Conservation (phyloP, 371 early-diverging fungal species). For the Syncephalastrum sp. region DNA sequence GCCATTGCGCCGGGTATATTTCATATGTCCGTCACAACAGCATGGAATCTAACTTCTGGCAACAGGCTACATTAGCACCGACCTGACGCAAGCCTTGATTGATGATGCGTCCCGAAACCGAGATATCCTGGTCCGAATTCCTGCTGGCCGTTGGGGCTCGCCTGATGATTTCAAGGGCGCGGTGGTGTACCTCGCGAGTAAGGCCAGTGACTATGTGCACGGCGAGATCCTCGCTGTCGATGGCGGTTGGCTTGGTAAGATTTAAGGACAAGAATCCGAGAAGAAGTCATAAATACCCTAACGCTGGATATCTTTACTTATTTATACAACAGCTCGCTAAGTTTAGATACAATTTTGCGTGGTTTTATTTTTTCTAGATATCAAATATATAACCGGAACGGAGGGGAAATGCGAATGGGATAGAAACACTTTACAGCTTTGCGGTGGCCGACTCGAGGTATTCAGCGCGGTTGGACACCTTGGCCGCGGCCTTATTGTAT, state of each 20-base stretch:
- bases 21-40: background rate
- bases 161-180: constrained; percentile 52
- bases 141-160: constrained; percentile 46
- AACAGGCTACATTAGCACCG: constrained; percentile 50
- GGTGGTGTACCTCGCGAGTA: constrained; percentile 40
- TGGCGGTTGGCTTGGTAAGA: constrained; percentile 47
- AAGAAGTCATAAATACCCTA: too few relatives aligned
- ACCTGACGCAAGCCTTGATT: constrained; percentile 44
- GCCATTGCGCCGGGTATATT: constrained; percentile 52
- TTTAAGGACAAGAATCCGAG: background rate
- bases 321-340: too few relatives aligned
- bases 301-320: too few relatives aligned
- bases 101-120: constrained; percentile 19
- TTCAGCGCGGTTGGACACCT: constrained; percentile 37
- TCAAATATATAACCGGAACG: too few relatives aligned
- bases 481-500: constrained; percentile 52
- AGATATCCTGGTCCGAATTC: constrained; percentile 34
- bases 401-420: too few relatives aligned
- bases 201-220: constrained; percentile 42
- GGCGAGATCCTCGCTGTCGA: constrained; percentile 52
- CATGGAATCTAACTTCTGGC: background rate
- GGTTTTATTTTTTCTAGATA: too few relatives aligned
- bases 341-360: too few relatives aligned
- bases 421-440: constrained; percentile 17
- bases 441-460: constrained; percentile 17